Evolutionary conservation across 495 filamentous ascomycete species (phyloP).

Genomic region (Neurospora sp.): DNA sequence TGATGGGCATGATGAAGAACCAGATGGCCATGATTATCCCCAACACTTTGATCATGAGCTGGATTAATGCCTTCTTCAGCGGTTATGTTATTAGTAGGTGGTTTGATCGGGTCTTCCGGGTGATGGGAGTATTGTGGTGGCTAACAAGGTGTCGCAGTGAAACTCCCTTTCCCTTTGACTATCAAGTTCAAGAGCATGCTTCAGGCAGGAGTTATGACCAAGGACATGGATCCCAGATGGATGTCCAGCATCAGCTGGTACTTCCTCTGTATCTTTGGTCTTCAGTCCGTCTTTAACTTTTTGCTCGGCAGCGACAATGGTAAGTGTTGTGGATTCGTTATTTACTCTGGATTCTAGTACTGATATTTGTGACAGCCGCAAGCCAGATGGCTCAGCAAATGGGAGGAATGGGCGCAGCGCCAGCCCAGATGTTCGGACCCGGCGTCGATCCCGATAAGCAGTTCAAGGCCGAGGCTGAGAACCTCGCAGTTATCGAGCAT

Average conservation of each 20-base stretch:
- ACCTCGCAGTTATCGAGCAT: constrained; percentile 88
- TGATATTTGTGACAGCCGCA: constrained; percentile 51
- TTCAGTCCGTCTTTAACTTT: constrained; percentile 97
- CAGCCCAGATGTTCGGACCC: constrained; percentile 67
- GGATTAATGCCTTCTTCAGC: constrained; percentile 98
- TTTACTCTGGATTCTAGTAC: not conserved
- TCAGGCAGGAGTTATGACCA: constrained; percentile 89
- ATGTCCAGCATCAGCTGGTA: constrained; percentile 98
- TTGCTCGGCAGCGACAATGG: constrained; percentile 91
- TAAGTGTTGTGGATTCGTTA: constrained; percentile 33
- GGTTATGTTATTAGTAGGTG: constrained; percentile 90
- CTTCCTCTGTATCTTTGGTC: constrained; percentile 90
- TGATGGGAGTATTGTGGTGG: not conserved
- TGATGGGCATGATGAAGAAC: constrained; percentile 99
- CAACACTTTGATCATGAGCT: constrained; percentile 97
- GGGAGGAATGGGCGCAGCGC: constrained; percentile 32
- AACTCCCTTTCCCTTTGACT: constrained; percentile 95
- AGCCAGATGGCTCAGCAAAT: constrained; percentile 94
- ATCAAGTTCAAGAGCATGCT: constrained; percentile 99
- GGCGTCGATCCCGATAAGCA: constrained; percentile 94
- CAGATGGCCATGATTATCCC: constrained; percentile 99
- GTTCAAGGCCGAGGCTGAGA: constrained; percentile 85
- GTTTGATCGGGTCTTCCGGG: not conserved
- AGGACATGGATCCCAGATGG: constrained; percentile 94
- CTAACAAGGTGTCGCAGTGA: constrained; percentile 49